Evolutionary conservation across 495 filamentous ascomycete species (phyloP), one percentile per base, ranked within the genome.

Genomic region (Xeromyces bisporus): DNA sequence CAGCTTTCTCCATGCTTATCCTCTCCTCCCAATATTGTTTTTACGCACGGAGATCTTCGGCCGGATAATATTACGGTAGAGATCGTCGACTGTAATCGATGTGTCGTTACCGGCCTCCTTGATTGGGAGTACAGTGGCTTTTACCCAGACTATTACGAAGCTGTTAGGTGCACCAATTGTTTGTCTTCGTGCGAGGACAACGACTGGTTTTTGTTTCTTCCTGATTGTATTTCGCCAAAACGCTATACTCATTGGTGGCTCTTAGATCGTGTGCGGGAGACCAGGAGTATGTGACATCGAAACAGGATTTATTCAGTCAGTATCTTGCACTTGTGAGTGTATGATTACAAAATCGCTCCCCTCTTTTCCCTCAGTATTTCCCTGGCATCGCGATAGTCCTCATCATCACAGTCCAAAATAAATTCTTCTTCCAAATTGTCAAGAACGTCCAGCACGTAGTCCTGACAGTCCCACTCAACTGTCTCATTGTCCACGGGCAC

Each of bases 71-170:
- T 68, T 28, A 40, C 60, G 21, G 50, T 62, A 6, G 29, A 46
- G 8, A 46, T 49, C 23, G 48, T 33, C 18, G 44, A 58, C n/a
- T 29, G 37, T 49, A 27, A 27, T 27, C 9, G 39, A 6, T 49
- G 38, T 13, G 36, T 34, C 15, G 39, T 67, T 21, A 47, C 50
- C 31, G 62, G 51, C 9, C 47, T 70, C 34, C 36, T 69, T 18
- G 65, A 69, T 37, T 69, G 60, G 64, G 60, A 63, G 41, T 51
- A 54, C 18, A 49, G 60, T 25, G 60, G 63, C 1, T 67, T 55
- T 46, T 66, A 62, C 37, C 58, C 60, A 14, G 38, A 48, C 11
- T 65, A 66, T 42, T 68, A 58, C 53, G 62, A 65, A 40, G 55
- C 41, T 29, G 33, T 39, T 11, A 36, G 36, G 28, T 48, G 36